Conservation (phyloP, 1,139 yeast genomes). For the Yamadazyma trypodendri region DNA sequence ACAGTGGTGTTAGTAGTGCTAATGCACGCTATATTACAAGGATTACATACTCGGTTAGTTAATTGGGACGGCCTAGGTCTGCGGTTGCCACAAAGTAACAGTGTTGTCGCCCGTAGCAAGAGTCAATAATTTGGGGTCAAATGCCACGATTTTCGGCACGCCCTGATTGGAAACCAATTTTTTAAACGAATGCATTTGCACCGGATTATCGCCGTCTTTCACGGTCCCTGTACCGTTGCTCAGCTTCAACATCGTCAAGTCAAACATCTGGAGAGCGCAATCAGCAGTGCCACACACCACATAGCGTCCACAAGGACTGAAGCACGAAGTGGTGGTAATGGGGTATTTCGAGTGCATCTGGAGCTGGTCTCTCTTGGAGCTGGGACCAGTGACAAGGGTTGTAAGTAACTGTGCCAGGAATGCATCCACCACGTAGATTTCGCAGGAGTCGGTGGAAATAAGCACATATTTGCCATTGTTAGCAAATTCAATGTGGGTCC, state of each 20-base stretch:
- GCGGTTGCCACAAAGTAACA: slow-evolving; percentile 45
- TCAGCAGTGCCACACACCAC: slow-evolving; percentile 65
- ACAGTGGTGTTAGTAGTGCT: too few relatives aligned
- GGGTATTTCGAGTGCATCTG: slow-evolving; percentile 34
- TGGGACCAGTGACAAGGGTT: slow-evolving; percentile 34
- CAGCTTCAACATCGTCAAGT: slow-evolving; percentile 41
- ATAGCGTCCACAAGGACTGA: slow-evolving; percentile 80
- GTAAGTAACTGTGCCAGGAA: slow-evolving; percentile 62
- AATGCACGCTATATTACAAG: too few relatives aligned
- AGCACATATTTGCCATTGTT: slow-evolving; percentile 77
- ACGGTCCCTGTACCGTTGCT: slow-evolving; percentile 23
- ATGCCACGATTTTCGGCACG: slow-evolving; percentile 62
- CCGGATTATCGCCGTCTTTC: slow-evolving; percentile 20
- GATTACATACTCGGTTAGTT: too few relatives aligned
- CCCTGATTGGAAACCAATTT: slow-evolving; percentile 28
- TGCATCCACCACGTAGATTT: slow-evolving; percentile 68
- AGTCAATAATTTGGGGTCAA: slow-evolving; percentile 75
- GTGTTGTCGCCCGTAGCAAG: slow-evolving; percentile 78
- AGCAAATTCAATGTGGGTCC: slow-evolving; percentile 78
- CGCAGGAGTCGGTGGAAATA: slow-evolving; percentile 54
- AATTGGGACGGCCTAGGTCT: too few relatives aligned
- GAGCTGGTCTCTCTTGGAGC: slow-evolving; percentile 12
- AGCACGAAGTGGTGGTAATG: slow-evolving; percentile 60
- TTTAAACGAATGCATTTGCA: slow-evolving; percentile 23
- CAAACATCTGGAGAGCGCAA: slow-evolving; percentile 62